phyloP scores from a whole-genome alignment of 192 early-diverging fungal species.

The Linnemannia exigua region DNA sequence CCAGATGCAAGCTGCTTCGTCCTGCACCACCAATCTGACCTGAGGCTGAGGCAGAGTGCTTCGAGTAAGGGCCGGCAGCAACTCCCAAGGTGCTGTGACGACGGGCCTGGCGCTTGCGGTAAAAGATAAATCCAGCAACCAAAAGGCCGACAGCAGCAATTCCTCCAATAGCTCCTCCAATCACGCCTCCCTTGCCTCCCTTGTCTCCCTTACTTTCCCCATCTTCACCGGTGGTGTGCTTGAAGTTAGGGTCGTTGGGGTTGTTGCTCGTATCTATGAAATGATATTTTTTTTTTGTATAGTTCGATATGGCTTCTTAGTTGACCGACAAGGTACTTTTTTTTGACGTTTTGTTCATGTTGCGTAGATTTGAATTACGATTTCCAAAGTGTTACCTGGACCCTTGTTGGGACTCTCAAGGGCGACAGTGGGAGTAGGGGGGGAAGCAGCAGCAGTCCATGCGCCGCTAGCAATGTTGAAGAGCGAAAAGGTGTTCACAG shows the following conservation, averaged over 20 bases:
- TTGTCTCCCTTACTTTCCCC: slow-evolving; percentile 14
- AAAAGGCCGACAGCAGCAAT: neutral
- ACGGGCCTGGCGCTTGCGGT: slow-evolving; percentile 1
- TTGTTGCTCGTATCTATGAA: slow-evolving; percentile 18
- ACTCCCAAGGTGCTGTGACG: neutral
- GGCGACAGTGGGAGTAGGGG: neutral
- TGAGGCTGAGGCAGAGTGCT: neutral
- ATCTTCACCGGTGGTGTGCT: neutral
- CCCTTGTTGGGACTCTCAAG: slow-evolving; percentile 17
- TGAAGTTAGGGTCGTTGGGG: slow-evolving; percentile 21
- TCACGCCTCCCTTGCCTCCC: neutral
- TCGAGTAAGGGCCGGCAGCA: neutral
- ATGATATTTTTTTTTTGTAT: neutral
- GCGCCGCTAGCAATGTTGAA: neutral
- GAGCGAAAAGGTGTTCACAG: slow-evolving; percentile 6
- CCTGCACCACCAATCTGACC: neutral
- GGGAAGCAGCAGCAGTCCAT: neutral
- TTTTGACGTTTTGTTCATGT: neutral
- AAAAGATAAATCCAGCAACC: slow-evolving; percentile 13
- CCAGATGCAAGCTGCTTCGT: slow-evolving; percentile 1
- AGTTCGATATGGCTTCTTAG: neutral
- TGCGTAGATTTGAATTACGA: neutral
- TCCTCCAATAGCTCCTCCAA: neutral
- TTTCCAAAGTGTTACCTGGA: slow-evolving; percentile 1
- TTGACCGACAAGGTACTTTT: neutral